A percentile compares a stretch with the other conserved stretches of the same genome.
phyloP scores from a whole-genome alignment of 2,329 filamentous ascomycete genomes.

The Calonectria hongkongensis region DNA sequence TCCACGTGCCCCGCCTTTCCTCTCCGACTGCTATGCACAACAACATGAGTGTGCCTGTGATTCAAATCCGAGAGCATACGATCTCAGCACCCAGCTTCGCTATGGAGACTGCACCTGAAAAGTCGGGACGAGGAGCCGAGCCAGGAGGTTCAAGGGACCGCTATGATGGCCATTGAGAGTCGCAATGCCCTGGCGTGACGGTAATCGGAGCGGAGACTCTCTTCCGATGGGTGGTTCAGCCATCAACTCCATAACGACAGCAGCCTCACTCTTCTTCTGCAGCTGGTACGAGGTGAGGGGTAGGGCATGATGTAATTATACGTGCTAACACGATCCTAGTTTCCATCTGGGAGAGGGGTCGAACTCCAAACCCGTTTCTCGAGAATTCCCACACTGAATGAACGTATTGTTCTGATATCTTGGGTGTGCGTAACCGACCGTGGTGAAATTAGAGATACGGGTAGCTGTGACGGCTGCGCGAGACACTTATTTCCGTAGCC shows the following conservation, averaged over 20 bases:
- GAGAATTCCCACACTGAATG: too few species aligned
- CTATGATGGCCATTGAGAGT: background rate
- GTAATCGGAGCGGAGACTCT: background rate
- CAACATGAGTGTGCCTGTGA: background rate
- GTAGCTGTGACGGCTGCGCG: background rate
- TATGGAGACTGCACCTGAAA: background rate
- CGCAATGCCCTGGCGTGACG: background rate
- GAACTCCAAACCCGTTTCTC: background rate
- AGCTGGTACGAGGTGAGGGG: background rate
- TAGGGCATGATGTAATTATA: slow-evolving; percentile 7
- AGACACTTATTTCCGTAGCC: background rate
- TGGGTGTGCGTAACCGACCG: background rate
- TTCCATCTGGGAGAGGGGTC: background rate
- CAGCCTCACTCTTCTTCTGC: background rate
- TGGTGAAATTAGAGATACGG: background rate
- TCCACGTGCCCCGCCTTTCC: background rate
- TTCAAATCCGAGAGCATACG: background rate
- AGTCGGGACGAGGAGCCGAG: background rate
- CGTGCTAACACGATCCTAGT: background rate
- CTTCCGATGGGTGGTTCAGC: background rate
- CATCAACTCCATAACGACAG: background rate
- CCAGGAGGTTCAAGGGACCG: background rate
- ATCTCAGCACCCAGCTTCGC: background rate
- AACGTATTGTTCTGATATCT: background rate
- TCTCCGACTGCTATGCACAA: background rate